Percentiles rank a stretch among this genome's conserved stretches.
These are phyloP conservation scores for barley (Hordeum vulgare) DNA, from an alignment of 176 grass and related monocot genomes.

Conservation along the genomic window MorexV3_pseudomolecules_assembly NC_058522.1:498173177-498173676, in stretches of 20 bases:
- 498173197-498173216: conserved; percentile 58
- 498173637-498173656: too few relatives aligned
- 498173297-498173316: conserved; percentile 35
- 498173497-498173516: neutral
- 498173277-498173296: conserved; percentile 72
- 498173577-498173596: neutral
- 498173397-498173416: neutral
- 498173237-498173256: conserved; percentile 68
- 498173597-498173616: too few relatives aligned
- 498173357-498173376: neutral
- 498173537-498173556: neutral
- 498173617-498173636: too few relatives aligned
- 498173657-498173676: too few relatives aligned
- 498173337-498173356: neutral
- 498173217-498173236: conserved; percentile 72
- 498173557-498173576: neutral
- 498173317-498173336: neutral
- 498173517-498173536: neutral
- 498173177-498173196: conserved; percentile 41
- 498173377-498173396: too few relatives aligned
- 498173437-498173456: neutral
- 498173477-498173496: neutral
- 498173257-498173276: conserved; percentile 80
- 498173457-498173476: neutral
- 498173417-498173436: neutral